A percentile compares a stretch with the other conserved stretches of the same genome.
Evolutionary conservation across 768 basidiomycete species (phyloP).

Genomic region (Suillus sp.): DNA sequence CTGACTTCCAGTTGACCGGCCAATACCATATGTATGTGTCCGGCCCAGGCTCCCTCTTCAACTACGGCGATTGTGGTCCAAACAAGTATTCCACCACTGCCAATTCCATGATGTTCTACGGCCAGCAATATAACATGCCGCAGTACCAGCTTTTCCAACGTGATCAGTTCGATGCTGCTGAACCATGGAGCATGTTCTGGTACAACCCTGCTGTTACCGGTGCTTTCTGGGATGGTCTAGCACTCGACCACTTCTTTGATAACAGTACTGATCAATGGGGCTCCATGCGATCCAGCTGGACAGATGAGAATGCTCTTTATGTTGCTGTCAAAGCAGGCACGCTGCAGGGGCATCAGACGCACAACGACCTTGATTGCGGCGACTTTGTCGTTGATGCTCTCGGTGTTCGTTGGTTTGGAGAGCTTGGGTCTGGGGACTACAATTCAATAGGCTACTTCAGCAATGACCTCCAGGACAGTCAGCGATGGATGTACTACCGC

Average conservation of each 20-base stretch:
- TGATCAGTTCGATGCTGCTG: constrained; percentile 79
- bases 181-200: constrained; percentile 92
- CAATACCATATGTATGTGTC: constrained; percentile 87
- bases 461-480: constrained; percentile 64
- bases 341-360: constrained; percentile 84
- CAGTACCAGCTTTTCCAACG: constrained; percentile 87
- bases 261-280: constrained; percentile 79
- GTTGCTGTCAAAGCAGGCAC: constrained; percentile 89
- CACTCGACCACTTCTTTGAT: constrained; percentile 84
- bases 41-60: constrained; percentile 85
- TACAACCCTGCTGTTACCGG: constrained; percentile 83
- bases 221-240: constrained; percentile 88
- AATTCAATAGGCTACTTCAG: constrained; percentile 75
- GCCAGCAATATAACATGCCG: constrained; percentile 66
- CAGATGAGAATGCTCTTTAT: constrained; percentile 78
- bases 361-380: constrained; percentile 92
- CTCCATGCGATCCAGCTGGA: constrained; percentile 92
- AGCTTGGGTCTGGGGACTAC: constrained; percentile 90
- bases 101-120: constrained; percentile 84
- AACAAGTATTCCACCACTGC: constrained; percentile 97
- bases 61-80: constrained; percentile 64
- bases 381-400: constrained; percentile 96
- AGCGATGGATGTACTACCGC: constrained; percentile 91
- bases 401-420: constrained; percentile 93
- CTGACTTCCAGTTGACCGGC: constrained; percentile 72